Percentiles rank a stretch among this genome's conserved stretches.
Conservation (phyloP, 495 filamentous ascomycete genomes). For the Neurospora sp. region DNA sequence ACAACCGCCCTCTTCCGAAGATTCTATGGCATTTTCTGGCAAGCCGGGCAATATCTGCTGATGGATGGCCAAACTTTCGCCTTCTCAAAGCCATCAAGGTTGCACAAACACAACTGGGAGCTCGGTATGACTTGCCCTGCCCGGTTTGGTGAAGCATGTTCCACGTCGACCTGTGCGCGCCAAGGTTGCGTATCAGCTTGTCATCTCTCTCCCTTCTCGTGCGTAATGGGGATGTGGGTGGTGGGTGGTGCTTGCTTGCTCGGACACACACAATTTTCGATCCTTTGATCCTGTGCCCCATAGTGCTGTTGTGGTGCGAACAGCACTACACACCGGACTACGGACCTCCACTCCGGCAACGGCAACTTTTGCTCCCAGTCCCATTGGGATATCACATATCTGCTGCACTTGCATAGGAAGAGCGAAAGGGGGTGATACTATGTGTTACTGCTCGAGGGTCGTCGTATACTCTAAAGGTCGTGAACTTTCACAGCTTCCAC, state of each 20-base stretch:
- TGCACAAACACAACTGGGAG: not conserved
- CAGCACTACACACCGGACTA: not conserved
- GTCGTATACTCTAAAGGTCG: not conserved
- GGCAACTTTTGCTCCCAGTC: not conserved
- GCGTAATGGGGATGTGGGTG: not conserved
- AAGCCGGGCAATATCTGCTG: not conserved
- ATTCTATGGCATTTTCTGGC: not conserved
- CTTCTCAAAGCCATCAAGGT: not conserved
- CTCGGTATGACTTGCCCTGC: not conserved
- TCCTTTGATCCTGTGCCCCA: not conserved
- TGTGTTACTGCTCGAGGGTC: not conserved
- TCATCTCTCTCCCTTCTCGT: not conserved
- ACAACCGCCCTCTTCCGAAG: not conserved
- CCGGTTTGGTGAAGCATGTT: not conserved
- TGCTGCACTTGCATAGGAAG: not conserved
- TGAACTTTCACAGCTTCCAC: not conserved
- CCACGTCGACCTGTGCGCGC: not conserved
- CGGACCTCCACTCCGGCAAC: not conserved
- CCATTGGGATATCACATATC: no score
- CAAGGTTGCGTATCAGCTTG: not conserved
- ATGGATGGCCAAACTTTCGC: not conserved
- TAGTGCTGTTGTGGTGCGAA: not conserved
- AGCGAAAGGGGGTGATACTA: not conserved
- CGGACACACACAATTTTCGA: not conserved
- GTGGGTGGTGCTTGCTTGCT: not conserved